Evolutionary conservation across 139 green algal genomes (phyloP).

Genomic region (Chlorella sp.): DNA sequence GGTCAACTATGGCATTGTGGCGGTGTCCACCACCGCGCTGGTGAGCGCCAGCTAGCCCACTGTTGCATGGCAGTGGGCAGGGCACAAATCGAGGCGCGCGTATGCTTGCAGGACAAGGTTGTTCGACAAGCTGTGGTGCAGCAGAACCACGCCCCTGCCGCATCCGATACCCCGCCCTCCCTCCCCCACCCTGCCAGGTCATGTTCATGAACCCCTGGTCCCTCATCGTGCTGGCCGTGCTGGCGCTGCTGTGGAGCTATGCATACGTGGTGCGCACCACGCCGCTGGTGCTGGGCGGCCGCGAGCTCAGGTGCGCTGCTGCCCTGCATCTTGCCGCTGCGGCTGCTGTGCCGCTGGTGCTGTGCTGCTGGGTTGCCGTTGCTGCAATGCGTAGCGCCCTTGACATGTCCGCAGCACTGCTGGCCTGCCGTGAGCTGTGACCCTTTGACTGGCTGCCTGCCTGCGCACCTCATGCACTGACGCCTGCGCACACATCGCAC

Average conservation of each 20-base stretch:
- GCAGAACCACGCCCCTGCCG: no score
- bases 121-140: no score
- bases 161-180: no score
- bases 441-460: no score
- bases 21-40: conserved; percentile 75
- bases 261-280: conserved; percentile 81
- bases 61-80: no score
- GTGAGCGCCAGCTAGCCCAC: conserved; percentile 28
- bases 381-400: no score
- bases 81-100: no score
- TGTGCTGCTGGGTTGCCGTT: not conserved
- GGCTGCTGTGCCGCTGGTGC: not conserved
- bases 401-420: no score
- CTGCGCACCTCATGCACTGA: not conserved
- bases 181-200: conserved; percentile 49
- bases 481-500: not conserved
- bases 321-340: not conserved
- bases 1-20: conserved; percentile 91
- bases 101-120: no score
- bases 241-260: conserved; percentile 87
- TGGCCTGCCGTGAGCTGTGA: no score
- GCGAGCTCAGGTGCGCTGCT: conserved; percentile 71
- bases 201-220: conserved; percentile 54
- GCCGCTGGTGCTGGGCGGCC: conserved; percentile 81
- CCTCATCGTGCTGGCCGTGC: conserved; percentile 69